Evolutionary conservation across 805 yeast genomes (phyloP).

Genomic region (Metschnikowia dekortorum): DNA sequence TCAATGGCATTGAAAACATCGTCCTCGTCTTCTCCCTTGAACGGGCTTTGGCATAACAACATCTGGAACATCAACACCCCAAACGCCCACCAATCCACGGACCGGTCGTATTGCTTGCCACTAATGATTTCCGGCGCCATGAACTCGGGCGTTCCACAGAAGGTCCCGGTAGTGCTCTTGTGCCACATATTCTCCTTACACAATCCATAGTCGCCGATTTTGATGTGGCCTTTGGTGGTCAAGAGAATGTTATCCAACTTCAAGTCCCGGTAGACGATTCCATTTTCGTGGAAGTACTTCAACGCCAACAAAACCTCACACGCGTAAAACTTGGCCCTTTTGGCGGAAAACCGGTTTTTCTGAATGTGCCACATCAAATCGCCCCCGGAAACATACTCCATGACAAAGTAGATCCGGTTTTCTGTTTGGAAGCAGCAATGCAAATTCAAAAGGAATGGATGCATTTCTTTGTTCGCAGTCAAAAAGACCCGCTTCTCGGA

Average conservation of each 20-base stretch:
- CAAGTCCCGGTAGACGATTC: constrained; percentile 93
- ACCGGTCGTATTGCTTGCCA: constrained; percentile 87
- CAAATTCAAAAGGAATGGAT: constrained; percentile 87
- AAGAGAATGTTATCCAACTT: constrained; percentile 90
- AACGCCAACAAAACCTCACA: constrained; percentile 91
- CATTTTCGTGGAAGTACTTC: constrained; percentile 91
- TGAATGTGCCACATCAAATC: constrained; percentile 99
- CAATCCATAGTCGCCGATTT: constrained; percentile 94
- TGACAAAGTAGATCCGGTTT: constrained; percentile 93
- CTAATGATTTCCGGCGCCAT: constrained; percentile 98
- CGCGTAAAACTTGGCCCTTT: constrained; percentile 95
- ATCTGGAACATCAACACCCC: constrained; percentile 95
- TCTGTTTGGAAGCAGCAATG: constrained; percentile 98
- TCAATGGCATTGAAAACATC: constrained; percentile 95
- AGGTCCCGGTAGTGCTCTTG: constrained; percentile 83
- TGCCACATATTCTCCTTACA: constrained; percentile 92
- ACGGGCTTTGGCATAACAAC: constrained; percentile 95
- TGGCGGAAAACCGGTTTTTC: constrained; percentile 79
- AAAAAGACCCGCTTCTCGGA: constrained; percentile 91
- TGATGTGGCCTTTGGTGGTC: constrained; percentile 89
- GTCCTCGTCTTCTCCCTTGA: constrained; percentile 95
- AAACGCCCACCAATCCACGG: constrained; percentile 99
- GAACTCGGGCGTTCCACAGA: constrained; percentile 98
- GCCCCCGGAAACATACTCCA: constrained; percentile 98
- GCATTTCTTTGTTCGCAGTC: constrained; percentile 79